Percentiles rank a stretch among this genome's conserved stretches.
These are phyloP conservation scores for Trichoderma sp. DNA, from an alignment of 2,329 filamentous ascomycete species.

Conservation along the genomic window DNA sequence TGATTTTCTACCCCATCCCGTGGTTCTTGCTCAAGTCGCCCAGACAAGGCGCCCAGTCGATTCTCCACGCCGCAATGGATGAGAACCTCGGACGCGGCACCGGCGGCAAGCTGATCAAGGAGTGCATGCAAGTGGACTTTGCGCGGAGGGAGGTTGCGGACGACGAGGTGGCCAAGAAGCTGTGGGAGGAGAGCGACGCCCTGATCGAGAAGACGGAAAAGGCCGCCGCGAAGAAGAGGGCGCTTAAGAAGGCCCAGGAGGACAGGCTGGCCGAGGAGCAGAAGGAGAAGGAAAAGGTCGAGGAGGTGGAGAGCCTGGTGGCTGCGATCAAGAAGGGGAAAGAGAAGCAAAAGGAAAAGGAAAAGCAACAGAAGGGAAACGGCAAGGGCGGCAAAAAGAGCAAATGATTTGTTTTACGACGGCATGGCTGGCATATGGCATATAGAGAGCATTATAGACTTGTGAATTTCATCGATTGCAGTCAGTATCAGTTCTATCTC, in stretches of 20 bases:
- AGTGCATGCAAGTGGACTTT: conserved; percentile 77
- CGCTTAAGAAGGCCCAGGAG: conserved; percentile 45
- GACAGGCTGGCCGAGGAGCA: conserved; percentile 45
- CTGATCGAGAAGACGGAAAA: conserved; percentile 83
- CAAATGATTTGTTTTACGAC: conserved; percentile 7
- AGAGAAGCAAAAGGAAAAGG: conserved; percentile 28
- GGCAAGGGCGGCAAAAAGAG: conserved; percentile 25
- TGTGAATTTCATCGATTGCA: background rate
- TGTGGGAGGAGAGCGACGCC: conserved; percentile 88
- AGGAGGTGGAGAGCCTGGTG: conserved; percentile 31
- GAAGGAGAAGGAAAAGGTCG: conserved; percentile 43
- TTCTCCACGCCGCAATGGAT: conserved; percentile 86
- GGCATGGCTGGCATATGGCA: no score
- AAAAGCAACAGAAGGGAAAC: conserved; percentile 23
- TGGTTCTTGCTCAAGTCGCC: conserved; percentile 90
- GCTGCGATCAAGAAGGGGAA: conserved; percentile 29
- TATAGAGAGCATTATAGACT: background rate
- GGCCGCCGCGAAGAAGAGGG: conserved; percentile 64
- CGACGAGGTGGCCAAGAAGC: conserved; percentile 75
- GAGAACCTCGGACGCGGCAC: conserved; percentile 63
- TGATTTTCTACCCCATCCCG: conserved; percentile 75
- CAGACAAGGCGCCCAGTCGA: conserved; percentile 79
- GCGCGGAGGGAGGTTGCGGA: conserved; percentile 74
- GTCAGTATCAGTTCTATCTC: background rate
- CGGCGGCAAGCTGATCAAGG: conserved; percentile 80